phyloP scores from a whole-genome alignment of 768 basidiomycete species.

The Suillus subaureus region DNA sequence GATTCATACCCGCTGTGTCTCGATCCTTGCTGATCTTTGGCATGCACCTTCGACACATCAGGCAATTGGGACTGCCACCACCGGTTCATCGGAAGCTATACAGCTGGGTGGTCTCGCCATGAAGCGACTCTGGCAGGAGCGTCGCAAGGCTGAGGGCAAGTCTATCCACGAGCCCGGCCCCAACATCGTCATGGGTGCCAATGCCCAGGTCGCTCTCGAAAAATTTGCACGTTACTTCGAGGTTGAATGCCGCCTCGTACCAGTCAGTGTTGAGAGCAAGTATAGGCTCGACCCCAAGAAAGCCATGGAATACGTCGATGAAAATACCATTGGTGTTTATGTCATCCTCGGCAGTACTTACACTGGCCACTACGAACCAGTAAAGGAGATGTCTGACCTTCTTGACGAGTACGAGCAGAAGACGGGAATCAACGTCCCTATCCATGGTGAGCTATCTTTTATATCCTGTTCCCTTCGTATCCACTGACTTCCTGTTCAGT shows the following conservation, averaged over 20 bases:
- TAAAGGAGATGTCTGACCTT: conserved; percentile 80
- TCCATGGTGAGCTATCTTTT: conserved; percentile 36
- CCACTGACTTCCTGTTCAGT: conserved; percentile 30
- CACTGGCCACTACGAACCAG: conserved; percentile 72
- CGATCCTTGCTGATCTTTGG: conserved; percentile 69
- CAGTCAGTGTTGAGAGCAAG: conserved; percentile 65
- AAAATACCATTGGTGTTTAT: conserved; percentile 73
- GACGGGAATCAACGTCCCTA: conserved; percentile 47
- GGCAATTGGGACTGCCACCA: conserved; percentile 71
- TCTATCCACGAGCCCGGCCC: conserved; percentile 68
- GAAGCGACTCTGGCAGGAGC: conserved; percentile 72
- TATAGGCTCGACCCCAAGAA: conserved; percentile 76
- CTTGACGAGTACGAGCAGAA: conserved; percentile 57
- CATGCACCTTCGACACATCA: conserved; percentile 55
- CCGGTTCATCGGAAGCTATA: conserved; percentile 72
- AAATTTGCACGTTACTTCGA: conserved; percentile 73
- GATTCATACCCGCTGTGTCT: conserved; percentile 49
- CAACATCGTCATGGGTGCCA: conserved; percentile 66
- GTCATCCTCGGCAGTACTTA: conserved; percentile 60
- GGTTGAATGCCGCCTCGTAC: conserved; percentile 65
- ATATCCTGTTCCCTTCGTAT: conserved; percentile 26
- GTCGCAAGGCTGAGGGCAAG: conserved; percentile 65
- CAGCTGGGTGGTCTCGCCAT: conserved; percentile 73
- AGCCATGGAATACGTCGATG: conserved; percentile 66
- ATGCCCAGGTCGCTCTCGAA: conserved; percentile 71